A percentile compares a stretch with the other conserved stretches of the same genome.
phyloP scores from a whole-genome alignment of 352 stramenopile species.

The Phytophthora macrochlamydospora region DNA sequence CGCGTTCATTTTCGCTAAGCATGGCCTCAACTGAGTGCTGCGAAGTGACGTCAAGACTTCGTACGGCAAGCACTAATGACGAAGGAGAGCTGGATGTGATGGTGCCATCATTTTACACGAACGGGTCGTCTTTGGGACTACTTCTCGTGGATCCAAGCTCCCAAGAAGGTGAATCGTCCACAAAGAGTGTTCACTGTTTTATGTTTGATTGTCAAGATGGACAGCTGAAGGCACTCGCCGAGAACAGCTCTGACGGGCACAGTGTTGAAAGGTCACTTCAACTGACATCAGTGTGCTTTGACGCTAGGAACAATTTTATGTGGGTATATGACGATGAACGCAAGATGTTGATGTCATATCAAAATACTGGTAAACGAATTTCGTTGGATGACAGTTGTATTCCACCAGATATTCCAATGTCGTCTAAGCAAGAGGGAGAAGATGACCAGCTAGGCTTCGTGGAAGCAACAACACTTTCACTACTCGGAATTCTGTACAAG shows the following conservation, averaged over 20 bases:
- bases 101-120: conserved; percentile 41
- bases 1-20: conserved; percentile 42
- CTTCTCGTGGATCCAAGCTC: conserved; percentile 17
- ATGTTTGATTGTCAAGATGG: conserved; percentile 61
- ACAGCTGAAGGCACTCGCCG: conserved; percentile 3
- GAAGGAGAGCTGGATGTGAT: conserved; percentile 5
- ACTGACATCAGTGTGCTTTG: conserved; percentile 49
- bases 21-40: conserved; percentile 32
- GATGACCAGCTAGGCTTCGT: conserved; percentile 9
- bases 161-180: conserved; percentile 5
- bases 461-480: conserved; percentile 23
- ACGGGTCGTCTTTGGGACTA: conserved; percentile 28
- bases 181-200: conserved; percentile 39
- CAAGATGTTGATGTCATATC: conserved; percentile 41
- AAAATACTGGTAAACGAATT: conserved; percentile 52
- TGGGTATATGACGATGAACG: conserved; percentile 38
- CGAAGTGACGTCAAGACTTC: conserved; percentile 18
- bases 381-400: conserved; percentile 40
- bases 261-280: conserved; percentile 14
- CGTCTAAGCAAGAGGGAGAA: not conserved
- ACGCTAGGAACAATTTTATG: conserved; percentile 52
- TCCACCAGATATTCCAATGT: conserved; percentile 6
- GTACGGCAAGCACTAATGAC: conserved; percentile 7
- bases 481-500: conserved; percentile 47
- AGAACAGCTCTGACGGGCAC: not conserved